Percentiles rank a stretch among this genome's conserved stretches.
phyloP scores from a whole-genome alignment of 257 asterid genomes.

The Lavandula angustifolia region DNA sequence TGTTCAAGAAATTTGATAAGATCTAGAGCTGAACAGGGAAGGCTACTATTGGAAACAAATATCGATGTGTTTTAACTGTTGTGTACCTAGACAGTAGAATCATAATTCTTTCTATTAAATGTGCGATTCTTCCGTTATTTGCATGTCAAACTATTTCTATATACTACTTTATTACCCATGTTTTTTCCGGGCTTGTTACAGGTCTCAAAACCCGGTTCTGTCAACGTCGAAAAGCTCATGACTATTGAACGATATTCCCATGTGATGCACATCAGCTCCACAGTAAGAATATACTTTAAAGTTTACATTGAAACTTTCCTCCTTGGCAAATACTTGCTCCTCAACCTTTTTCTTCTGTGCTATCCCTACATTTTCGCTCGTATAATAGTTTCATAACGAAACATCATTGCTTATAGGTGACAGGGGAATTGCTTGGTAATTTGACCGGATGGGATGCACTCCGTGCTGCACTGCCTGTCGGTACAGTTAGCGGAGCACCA shows the following conservation, averaged over 20 bases:
- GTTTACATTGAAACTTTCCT: not conserved
- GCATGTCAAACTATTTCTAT: not conserved
- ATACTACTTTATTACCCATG: not conserved
- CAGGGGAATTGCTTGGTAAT: slow-evolving; percentile 84
- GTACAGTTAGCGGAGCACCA: slow-evolving; percentile 97
- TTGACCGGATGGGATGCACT: slow-evolving; percentile 89
- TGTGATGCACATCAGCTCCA: slow-evolving; percentile 96
- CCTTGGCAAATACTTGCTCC: slow-evolving; percentile 5
- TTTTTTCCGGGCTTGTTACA: slow-evolving; percentile 36
- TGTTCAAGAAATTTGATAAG: too few relatives aligned
- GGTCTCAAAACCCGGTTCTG: slow-evolving; percentile 88
- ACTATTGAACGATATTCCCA: slow-evolving; percentile 80
- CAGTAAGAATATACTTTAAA: slow-evolving; percentile 52
- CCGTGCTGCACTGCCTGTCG: slow-evolving; percentile 86
- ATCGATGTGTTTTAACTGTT: too few relatives aligned
- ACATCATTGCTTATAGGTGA: slow-evolving; percentile 50
- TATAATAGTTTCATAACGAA: not conserved
- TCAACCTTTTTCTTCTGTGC: not conserved
- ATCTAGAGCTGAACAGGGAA: too few relatives aligned
- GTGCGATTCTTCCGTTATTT: not conserved
- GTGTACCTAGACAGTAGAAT: too few relatives aligned
- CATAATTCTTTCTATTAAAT: too few relatives aligned
- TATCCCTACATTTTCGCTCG: not conserved
- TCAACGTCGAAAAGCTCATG: slow-evolving; percentile 81
- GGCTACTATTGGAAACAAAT: too few relatives aligned